A percentile compares a stretch with the other conserved stretches of the same genome.
Conservation (phyloP, 768 basidiomycete species). For the Boletus eberwhitei region DNA sequence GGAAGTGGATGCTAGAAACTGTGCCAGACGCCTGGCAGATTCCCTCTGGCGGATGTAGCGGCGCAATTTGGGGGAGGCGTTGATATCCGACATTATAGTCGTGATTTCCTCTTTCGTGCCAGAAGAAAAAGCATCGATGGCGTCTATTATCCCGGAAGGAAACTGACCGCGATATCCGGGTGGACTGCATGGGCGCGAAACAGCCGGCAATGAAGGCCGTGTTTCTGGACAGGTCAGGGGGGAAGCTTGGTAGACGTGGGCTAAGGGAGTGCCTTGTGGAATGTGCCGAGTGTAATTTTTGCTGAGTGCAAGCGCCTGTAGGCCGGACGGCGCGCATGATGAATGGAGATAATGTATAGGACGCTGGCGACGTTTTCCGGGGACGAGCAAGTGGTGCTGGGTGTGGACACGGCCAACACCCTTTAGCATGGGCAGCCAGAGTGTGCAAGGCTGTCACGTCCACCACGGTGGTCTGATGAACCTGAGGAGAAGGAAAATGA, state of each 20-base stretch:
- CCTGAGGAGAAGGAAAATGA: conserved; percentile 1
- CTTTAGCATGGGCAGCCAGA: conserved; percentile 74
- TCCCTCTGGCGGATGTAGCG: conserved; percentile 33
- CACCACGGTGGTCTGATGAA: conserved; percentile 35
- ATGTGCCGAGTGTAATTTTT: conserved; percentile 2
- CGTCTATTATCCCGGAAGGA: conserved; percentile 24
- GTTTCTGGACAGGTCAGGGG: neutral
- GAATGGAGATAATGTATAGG: conserved; percentile 12
- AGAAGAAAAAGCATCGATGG: conserved; percentile 24
- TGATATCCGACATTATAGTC: conserved; percentile 14
- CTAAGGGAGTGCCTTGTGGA: neutral
- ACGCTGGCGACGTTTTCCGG: conserved; percentile 15
- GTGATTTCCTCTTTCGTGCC: conserved; percentile 13
- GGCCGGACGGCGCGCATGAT: conserved; percentile 22
- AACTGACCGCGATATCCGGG: conserved; percentile 11
- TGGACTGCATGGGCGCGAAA: neutral
- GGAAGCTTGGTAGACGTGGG: neutral
- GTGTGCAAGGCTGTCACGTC: conserved; percentile 33
- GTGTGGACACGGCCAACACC: conserved; percentile 53
- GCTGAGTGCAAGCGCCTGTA: conserved; percentile 18
- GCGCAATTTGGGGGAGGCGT: conserved; percentile 20
- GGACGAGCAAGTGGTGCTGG: conserved; percentile 40
- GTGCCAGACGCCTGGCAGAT: conserved; percentile 33
- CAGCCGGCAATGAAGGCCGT: neutral
- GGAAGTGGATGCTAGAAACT: conserved; percentile 30